Conservation (phyloP, 2,329 filamentous ascomycete genomes). For the Aphanoascus verrucosus region DNA sequence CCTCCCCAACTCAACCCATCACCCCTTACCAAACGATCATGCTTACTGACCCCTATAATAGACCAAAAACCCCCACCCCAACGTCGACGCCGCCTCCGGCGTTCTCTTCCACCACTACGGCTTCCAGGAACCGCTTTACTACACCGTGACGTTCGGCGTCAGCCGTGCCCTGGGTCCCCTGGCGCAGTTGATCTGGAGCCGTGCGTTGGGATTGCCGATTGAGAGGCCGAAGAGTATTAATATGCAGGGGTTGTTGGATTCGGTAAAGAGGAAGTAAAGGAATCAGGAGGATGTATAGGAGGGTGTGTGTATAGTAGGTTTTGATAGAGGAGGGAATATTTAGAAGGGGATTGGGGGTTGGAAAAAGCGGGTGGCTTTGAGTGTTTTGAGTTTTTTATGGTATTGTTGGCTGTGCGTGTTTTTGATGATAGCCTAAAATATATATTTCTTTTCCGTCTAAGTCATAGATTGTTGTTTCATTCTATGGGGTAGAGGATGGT, state of each 20-base stretch:
- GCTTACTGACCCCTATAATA: too few species aligned
- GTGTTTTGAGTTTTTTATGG: conserved; percentile 22
- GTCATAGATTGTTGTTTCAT: too few species aligned
- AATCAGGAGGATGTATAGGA: neutral
- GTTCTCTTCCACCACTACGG: conserved; percentile 98
- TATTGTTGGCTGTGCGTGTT: conserved; percentile 8
- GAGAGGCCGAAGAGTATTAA: conserved; percentile 98
- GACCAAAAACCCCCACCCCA: conserved; percentile 96
- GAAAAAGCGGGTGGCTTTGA: neutral
- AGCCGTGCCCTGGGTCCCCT: conserved; percentile 69
- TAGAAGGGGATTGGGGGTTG: too few species aligned
- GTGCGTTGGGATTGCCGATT: conserved; percentile 84
- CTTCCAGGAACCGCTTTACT: conserved; percentile 94
- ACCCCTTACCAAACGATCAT: too few species aligned
- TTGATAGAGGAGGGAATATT: neutral
- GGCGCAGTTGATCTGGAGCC: conserved; percentile 92
- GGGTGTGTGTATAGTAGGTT: neutral
- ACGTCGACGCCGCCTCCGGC: conserved; percentile 86
- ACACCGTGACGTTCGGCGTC: conserved; percentile 61
- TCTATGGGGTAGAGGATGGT: too few species aligned
- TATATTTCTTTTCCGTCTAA: too few species aligned
- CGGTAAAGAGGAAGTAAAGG: conserved; percentile 28
- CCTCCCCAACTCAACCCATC: too few species aligned
- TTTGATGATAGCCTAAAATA: too few species aligned
- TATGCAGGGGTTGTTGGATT: conserved; percentile 69